A percentile compares a stretch with the other conserved stretches of the same genome.
These are phyloP conservation scores for Sutorius australiensis DNA, from an alignment of 768 basidiomycete species.

Conservation along the genomic window DNA sequence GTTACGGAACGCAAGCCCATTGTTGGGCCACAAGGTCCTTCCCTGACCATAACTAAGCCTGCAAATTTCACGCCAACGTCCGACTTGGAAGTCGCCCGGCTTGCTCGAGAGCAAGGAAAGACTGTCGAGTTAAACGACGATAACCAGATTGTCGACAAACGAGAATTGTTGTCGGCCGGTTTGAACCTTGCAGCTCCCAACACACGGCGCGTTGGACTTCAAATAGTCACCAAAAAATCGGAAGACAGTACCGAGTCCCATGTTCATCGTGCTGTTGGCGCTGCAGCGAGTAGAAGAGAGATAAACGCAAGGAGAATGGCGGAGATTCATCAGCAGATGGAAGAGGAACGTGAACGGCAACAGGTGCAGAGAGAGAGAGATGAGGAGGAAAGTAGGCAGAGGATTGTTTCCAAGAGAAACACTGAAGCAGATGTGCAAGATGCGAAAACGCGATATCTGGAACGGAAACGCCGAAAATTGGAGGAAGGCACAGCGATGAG, in stretches of 20 bases:
- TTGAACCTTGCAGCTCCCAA: conserved; percentile 85
- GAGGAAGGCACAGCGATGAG: conserved; percentile 36
- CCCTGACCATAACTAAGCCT: conserved; percentile 73
- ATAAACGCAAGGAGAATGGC: conserved; percentile 78
- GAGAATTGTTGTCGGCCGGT: conserved; percentile 86
- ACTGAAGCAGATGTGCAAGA: conserved; percentile 67
- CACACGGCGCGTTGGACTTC: conserved; percentile 63
- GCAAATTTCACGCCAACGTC: conserved; percentile 57
- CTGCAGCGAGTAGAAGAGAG: conserved; percentile 74
- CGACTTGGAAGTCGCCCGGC: conserved; percentile 69
- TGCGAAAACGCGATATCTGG: conserved; percentile 70
- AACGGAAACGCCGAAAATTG: conserved; percentile 74
- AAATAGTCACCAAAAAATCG: conserved; percentile 25
- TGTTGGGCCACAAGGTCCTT: conserved; percentile 59
- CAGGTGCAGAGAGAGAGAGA: conserved; percentile 52
- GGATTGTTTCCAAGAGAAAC: conserved; percentile 71
- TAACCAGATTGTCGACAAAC: conserved; percentile 94
- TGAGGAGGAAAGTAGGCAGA: conserved; percentile 62
- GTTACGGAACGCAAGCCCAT: conserved; percentile 47
- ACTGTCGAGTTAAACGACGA: conserved; percentile 94
- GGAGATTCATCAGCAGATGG: conserved; percentile 77
- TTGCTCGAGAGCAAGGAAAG: conserved; percentile 72
- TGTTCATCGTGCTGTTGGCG: conserved; percentile 75
- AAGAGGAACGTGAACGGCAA: conserved; percentile 63
- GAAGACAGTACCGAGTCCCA: conserved; percentile 35